These are phyloP conservation scores for Lasiodiplodia theobromae DNA, from an alignment of 2,329 filamentous ascomycete genomes.

Conservation along the genomic window DNA sequence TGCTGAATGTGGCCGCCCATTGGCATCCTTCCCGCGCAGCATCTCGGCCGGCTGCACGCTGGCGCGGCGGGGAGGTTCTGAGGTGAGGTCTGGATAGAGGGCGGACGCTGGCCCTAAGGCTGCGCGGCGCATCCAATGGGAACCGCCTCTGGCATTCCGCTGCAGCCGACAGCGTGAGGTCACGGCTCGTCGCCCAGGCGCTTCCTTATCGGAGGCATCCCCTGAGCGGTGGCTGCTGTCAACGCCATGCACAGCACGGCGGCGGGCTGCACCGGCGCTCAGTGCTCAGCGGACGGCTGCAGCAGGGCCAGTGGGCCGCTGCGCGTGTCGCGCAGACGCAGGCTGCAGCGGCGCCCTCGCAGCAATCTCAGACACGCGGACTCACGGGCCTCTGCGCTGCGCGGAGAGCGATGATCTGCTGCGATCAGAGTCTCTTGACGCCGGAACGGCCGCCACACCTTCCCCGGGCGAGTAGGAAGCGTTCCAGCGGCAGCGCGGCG, in stretches of 20 bases:
- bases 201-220: constrained; percentile 19
- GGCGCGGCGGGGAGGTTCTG: constrained; percentile 6
- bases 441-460: constrained; percentile 22
- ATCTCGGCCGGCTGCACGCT: constrained; percentile 1
- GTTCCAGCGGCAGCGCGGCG: constrained; percentile 12
- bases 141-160: not conserved
- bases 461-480: constrained; percentile 25
- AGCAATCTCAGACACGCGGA: constrained; percentile 27
- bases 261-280: constrained; percentile 6
- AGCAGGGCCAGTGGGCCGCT: constrained; percentile 6
- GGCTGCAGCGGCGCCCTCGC: constrained; percentile 14
- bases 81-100: constrained; percentile 18
- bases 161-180: constrained; percentile 7
- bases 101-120: constrained; percentile 3
- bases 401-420: constrained; percentile 12
- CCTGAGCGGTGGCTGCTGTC: constrained; percentile 6
- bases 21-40: not conserved
- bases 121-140: constrained; percentile 8
- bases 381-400: constrained; percentile 8
- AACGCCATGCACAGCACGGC: not conserved
- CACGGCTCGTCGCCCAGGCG: not conserved
- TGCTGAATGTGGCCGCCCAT: not conserved
- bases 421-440: constrained; percentile 23
- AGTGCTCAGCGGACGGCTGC: constrained; percentile 10
- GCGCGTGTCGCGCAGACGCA: constrained; percentile 14